Conservation (phyloP, 768 basidiomycete genomes). For the Pisolithus orientalis region DNA sequence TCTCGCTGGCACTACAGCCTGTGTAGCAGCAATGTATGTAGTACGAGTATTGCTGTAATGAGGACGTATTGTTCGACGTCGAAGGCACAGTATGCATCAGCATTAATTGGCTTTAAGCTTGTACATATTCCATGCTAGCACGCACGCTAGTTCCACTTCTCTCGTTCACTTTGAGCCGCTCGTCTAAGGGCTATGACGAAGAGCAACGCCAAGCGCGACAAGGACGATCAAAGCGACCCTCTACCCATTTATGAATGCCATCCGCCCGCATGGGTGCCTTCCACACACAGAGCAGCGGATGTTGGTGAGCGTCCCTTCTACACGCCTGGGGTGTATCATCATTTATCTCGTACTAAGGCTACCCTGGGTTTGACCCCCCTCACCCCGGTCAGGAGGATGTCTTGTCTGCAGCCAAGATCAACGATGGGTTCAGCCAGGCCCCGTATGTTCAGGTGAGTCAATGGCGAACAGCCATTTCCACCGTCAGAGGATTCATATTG, state of each 20-base stretch:
- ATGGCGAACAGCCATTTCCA: not conserved
- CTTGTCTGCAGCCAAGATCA: constrained; percentile 57
- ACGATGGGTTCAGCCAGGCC: constrained; percentile 53
- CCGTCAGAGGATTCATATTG: not conserved
- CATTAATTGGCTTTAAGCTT: too few relatives aligned
- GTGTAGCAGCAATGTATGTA: too few relatives aligned
- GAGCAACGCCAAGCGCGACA: constrained; percentile 20
- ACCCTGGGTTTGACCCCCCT: constrained; percentile 72
- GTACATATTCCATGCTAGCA: too few relatives aligned
- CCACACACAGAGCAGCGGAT: constrained; percentile 59
- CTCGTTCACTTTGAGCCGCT: not conserved
- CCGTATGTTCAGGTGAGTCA: constrained; percentile 52
- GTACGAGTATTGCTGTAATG: too few relatives aligned
- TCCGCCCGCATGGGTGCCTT: constrained; percentile 72
- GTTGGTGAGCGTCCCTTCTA: constrained; percentile 42
- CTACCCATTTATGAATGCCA: constrained; percentile 56
- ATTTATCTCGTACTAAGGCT: constrained; percentile 40
- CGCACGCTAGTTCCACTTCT: not conserved
- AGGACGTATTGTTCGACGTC: too few relatives aligned
- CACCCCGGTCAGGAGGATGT: constrained; percentile 65
- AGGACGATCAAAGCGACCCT: constrained; percentile 3
- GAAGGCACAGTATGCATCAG: too few relatives aligned
- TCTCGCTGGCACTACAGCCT: too few relatives aligned
- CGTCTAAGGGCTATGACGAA: constrained; percentile 13
- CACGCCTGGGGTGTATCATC: not conserved